Conservation (phyloP, 192 early-diverging fungal species). For the Coemansia sp. region DNA sequence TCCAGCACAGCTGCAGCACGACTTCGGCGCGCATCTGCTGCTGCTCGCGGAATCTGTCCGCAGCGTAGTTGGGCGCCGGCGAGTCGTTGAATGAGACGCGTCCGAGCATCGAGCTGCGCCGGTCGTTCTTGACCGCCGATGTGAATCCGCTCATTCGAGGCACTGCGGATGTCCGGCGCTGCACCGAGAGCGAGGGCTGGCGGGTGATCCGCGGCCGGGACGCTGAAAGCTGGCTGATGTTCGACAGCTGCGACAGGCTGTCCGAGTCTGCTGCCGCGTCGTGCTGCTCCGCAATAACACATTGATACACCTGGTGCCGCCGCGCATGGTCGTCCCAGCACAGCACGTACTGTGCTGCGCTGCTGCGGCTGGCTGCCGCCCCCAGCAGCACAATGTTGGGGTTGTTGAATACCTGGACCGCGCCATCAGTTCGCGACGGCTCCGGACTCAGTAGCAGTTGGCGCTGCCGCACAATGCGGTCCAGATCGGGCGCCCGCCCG, state of each 20-base stretch:
- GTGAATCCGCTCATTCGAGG: slow-evolving; percentile 34
- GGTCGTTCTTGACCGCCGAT: slow-evolving; percentile 34
- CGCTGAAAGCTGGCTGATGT: slow-evolving; percentile 16
- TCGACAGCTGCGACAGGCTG: background rate
- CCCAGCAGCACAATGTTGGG: slow-evolving; percentile 19
- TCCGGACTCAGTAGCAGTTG: slow-evolving; percentile 30
- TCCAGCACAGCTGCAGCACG: slow-evolving; percentile 37
- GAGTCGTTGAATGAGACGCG: slow-evolving; percentile 49
- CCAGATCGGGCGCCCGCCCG: slow-evolving; percentile 17
- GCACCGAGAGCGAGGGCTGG: slow-evolving; percentile 45
- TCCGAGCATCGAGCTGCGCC: slow-evolving; percentile 41
- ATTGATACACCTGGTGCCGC: slow-evolving; percentile 28
- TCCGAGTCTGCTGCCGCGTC: slow-evolving; percentile 8
- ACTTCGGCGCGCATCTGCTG: slow-evolving; percentile 42
- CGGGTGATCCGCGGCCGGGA: slow-evolving; percentile 26
- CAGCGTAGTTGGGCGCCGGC: slow-evolving; percentile 35
- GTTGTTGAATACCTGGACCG: slow-evolving; percentile 38
- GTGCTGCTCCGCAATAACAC: slow-evolving; percentile 12
- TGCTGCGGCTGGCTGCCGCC: slow-evolving; percentile 11
- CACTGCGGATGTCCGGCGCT: slow-evolving; percentile 32
- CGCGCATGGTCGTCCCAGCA: slow-evolving; percentile 41
- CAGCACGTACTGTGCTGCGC: slow-evolving; percentile 31
- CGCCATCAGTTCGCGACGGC: slow-evolving; percentile 6
- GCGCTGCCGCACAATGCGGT: slow-evolving; percentile 8
- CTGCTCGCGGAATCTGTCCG: slow-evolving; percentile 45